Evolutionary conservation across 2,329 filamentous ascomycete genomes (phyloP).

Genomic region (Thelonectria blattea): DNA sequence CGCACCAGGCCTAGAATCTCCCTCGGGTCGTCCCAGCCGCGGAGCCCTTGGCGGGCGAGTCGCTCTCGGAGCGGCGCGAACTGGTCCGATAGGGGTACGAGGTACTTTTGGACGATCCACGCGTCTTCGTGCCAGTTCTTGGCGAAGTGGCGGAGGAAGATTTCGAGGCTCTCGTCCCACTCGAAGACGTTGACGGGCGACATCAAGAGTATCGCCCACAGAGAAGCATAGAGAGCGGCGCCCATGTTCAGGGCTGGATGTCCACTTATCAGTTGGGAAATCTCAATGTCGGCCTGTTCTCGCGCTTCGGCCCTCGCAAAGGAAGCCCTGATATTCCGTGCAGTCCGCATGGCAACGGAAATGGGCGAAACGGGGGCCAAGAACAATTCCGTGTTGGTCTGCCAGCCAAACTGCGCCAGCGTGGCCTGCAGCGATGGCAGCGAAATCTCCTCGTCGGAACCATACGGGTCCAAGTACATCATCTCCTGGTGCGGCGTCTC

Average conservation of each 20-base stretch:
- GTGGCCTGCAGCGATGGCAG: conserved; percentile 63
- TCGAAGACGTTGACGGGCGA: conserved; percentile 53
- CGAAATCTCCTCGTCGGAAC: conserved; percentile 70
- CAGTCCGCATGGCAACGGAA: conserved; percentile 74
- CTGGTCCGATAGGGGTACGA: conserved; percentile 63
- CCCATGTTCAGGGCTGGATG: conserved; percentile 53
- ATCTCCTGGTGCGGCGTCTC: conserved; percentile 47
- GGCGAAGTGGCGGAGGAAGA: conserved; percentile 59
- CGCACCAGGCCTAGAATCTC: conserved; percentile 45
- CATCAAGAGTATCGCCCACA: conserved; percentile 73
- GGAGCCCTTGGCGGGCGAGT: conserved; percentile 36
- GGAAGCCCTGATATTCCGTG: conserved; percentile 79
- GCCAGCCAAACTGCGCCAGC: conserved; percentile 57
- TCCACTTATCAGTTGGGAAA: conserved; percentile 46
- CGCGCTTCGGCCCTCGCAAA: conserved; percentile 47
- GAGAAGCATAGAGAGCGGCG: conserved; percentile 70
- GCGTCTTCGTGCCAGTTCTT: conserved; percentile 65
- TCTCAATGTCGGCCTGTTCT: conserved; percentile 35
- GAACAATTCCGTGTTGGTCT: conserved; percentile 54
- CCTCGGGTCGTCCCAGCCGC: conserved; percentile 40
- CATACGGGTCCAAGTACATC: conserved; percentile 88
- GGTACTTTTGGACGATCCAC: conserved; percentile 71
- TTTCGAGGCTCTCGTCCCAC: conserved; percentile 67
- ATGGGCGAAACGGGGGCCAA: conserved; percentile 68
- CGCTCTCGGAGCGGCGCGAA: conserved; percentile 43